Conservation (phyloP, 2,329 filamentous ascomycete genomes). For the Colletotrichum zoysiae region DNA sequence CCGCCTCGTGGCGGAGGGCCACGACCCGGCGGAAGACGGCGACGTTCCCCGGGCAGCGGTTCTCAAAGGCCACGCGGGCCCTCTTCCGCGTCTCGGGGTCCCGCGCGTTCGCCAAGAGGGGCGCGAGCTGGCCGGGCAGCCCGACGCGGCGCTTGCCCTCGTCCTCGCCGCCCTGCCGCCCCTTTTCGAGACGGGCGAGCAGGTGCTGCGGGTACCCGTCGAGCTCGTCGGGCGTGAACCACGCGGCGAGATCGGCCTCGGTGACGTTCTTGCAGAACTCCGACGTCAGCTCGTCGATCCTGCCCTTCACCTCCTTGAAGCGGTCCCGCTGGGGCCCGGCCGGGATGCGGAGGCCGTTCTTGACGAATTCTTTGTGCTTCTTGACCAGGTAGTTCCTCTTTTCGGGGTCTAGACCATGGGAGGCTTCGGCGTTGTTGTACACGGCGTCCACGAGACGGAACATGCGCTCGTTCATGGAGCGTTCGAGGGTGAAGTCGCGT, state of each 20-base stretch:
- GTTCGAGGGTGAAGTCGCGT: neutral
- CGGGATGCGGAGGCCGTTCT: conserved; percentile 10
- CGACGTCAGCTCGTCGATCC: neutral
- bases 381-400: neutral
- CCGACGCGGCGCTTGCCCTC: conserved; percentile 80
- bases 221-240: neutral
- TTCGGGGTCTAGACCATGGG: neutral
- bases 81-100: conserved; percentile 70
- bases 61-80: neutral
- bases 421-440: neutral
- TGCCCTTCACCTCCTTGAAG: conserved; percentile 5
- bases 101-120: conserved; percentile 79
- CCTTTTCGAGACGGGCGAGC: conserved; percentile 74
- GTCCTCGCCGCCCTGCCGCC: conserved; percentile 66
- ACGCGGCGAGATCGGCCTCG: neutral
- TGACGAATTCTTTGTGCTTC: conserved; percentile 10
- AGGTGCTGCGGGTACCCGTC: neutral
- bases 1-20: conserved; percentile 81
- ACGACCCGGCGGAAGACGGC: conserved; percentile 81
- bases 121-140: conserved; percentile 87
- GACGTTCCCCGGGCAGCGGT: conserved; percentile 56
- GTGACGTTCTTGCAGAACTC: conserved; percentile 1
- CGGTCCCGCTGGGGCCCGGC: neutral
- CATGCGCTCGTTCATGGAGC: neutral
- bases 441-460: conserved; percentile 27